These are phyloP conservation scores for Suillus discolor DNA, from an alignment of 768 basidiomycete species.

Conservation along the genomic window DNA sequence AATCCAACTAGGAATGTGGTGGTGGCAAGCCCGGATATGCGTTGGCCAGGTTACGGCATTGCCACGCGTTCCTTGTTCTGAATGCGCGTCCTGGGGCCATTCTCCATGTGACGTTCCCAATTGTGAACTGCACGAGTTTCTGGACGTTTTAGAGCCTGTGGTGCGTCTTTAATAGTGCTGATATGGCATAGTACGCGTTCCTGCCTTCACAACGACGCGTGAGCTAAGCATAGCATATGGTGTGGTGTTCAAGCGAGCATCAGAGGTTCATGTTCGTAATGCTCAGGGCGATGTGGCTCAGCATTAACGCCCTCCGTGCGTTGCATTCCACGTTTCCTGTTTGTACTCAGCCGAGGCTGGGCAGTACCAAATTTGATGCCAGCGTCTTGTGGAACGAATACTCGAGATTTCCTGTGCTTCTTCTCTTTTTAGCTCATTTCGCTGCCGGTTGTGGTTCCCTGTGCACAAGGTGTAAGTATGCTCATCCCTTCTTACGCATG, in stretches of 20 bases:
- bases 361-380: conserved; percentile 66
- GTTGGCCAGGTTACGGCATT: conserved; percentile 66
- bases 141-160: conserved; percentile 78
- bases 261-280: conserved; percentile 77
- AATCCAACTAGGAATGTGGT: conserved; percentile 70
- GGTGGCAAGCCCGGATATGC: conserved; percentile 87
- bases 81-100: conserved; percentile 80
- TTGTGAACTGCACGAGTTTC: conserved; percentile 74
- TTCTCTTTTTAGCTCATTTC: conserved; percentile 85
- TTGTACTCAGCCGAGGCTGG: neutral
- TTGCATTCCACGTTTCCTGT: conserved; percentile 13
- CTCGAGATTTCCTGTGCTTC: conserved; percentile 78
- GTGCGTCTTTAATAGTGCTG: conserved; percentile 77
- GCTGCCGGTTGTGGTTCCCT: conserved; percentile 79
- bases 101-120: conserved; percentile 75
- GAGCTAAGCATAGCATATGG: conserved; percentile 54
- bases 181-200: conserved; percentile 63
- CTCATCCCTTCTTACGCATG: conserved; percentile 14
- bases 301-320: conserved; percentile 65
- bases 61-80: conserved; percentile 70
- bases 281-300: conserved; percentile 77
- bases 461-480: conserved; percentile 72
- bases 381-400: conserved; percentile 69
- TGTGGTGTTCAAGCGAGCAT: conserved; percentile 82
- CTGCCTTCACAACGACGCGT: conserved; percentile 17